Conservation (phyloP, 495 filamentous ascomycete species). For the Podospora pseudoanserina region DNA sequence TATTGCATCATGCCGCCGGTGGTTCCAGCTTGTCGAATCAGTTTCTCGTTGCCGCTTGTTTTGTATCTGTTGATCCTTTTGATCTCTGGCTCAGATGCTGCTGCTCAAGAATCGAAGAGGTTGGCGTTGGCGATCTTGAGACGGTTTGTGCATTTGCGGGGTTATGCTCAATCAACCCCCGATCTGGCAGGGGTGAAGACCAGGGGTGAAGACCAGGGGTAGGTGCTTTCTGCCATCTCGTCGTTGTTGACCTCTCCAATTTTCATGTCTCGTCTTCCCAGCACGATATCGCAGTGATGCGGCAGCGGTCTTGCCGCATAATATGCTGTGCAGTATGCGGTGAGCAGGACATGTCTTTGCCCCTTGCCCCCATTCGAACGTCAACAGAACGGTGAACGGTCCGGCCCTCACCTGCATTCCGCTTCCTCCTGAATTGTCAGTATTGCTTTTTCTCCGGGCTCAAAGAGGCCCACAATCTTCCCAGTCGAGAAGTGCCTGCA, state of each 20-base stretch:
- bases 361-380: not conserved
- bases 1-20: not conserved
- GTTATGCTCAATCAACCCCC: not conserved
- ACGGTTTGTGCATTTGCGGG: not conserved
- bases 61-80: not conserved
- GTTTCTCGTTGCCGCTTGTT: not conserved
- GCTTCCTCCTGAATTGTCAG: not conserved
- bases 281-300: not conserved
- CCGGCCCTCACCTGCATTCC: constrained; percentile 3
- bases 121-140: not conserved
- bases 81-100: not conserved
- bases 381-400: not conserved
- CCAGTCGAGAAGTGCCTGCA: not conserved
- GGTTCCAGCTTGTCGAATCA: not conserved
- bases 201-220: not conserved
- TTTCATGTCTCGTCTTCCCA: not conserved
- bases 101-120: not conserved
- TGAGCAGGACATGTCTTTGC: constrained; percentile 1
- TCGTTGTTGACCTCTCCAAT: not conserved
- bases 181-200: not conserved
- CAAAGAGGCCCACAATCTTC: constrained; percentile 1
- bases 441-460: not conserved
- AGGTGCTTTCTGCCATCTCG: not conserved
- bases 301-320: not conserved
- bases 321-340: not conserved